Evolutionary conservation across 129 eudicot species (phyloP).

Genomic region (Kitagawia praeruptora): DNA sequence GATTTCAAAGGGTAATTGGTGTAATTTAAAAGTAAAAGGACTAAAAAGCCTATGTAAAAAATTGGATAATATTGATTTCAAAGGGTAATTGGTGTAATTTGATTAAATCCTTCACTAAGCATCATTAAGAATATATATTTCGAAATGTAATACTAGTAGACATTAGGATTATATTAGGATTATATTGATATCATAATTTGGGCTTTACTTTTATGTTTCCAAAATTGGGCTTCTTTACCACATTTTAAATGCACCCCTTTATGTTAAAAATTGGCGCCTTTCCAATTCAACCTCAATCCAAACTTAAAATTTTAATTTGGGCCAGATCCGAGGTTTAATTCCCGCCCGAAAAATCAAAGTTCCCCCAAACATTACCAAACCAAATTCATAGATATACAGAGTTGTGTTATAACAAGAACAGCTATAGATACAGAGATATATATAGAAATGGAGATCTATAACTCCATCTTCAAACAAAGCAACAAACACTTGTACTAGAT

Average conservation of each 20-base stretch:
- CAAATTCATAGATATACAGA: background rate
- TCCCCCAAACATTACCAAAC: no score
- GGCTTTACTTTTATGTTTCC: background rate
- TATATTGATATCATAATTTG: no score
- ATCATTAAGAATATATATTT: no score
- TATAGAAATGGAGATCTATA: background rate
- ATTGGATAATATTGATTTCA: no score
- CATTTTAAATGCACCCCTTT: background rate
- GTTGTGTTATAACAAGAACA: background rate
- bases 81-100: no score
- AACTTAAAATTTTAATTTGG: background rate
- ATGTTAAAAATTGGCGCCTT: background rate
- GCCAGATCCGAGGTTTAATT: background rate
- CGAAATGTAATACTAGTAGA: no score
- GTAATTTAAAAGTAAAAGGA: no score
- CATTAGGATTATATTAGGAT: no score
- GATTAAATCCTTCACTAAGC: no score
- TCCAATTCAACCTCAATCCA: background rate
- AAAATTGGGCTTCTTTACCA: background rate
- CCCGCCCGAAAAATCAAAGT: constrained; percentile 16
- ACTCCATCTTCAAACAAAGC: constrained; percentile 2
- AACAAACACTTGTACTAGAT: constrained; percentile 13
- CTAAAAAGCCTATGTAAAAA: no score
- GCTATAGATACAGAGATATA: background rate
- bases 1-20: no score